Evolutionary conservation across 345 rosid genomes (phyloP).

Genomic region (Eutrema japonicum): DNA sequence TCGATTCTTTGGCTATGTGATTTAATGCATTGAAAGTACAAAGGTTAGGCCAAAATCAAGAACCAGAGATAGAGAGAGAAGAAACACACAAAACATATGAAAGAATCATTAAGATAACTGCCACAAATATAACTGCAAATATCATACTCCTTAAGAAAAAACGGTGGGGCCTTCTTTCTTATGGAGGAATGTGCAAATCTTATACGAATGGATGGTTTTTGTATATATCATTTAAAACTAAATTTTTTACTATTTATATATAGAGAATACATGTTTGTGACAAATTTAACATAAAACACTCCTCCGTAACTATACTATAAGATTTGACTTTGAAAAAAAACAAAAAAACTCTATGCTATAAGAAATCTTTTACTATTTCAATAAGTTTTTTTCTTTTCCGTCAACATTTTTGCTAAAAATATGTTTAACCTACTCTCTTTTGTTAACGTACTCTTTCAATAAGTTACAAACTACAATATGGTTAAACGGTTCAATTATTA

Average conservation of each 20-base stretch:
- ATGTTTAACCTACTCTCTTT: no score
- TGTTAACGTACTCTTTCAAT: neutral
- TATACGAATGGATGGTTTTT: slow-evolving; percentile 1
- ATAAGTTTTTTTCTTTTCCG: neutral
- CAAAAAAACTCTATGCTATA: no score
- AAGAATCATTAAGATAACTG: slow-evolving; percentile 44
- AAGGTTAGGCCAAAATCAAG: slow-evolving; percentile 35
- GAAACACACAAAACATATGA: slow-evolving; percentile 33
- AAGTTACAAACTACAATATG: neutral
- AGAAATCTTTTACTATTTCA: neutral
- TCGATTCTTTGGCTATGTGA: slow-evolving; percentile 15
- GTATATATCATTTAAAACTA: neutral
- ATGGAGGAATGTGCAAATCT: slow-evolving; percentile 44
- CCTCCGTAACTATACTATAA: neutral
- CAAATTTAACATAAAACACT: neutral
- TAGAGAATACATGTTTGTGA: slow-evolving; percentile 1
- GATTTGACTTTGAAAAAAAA: neutral
- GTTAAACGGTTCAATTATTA: neutral
- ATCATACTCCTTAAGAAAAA: slow-evolving; percentile 26
- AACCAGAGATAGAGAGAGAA: slow-evolving; percentile 20
- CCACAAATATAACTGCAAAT: slow-evolving; percentile 45
- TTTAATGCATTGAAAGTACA: slow-evolving; percentile 33
- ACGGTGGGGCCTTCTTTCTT: slow-evolving; percentile 40
- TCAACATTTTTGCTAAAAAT: no score
- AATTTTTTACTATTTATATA: neutral